Base-by-base conservation (phyloP, 1,139 yeast genomes). In the Debaryomyces sp. region DNA sequence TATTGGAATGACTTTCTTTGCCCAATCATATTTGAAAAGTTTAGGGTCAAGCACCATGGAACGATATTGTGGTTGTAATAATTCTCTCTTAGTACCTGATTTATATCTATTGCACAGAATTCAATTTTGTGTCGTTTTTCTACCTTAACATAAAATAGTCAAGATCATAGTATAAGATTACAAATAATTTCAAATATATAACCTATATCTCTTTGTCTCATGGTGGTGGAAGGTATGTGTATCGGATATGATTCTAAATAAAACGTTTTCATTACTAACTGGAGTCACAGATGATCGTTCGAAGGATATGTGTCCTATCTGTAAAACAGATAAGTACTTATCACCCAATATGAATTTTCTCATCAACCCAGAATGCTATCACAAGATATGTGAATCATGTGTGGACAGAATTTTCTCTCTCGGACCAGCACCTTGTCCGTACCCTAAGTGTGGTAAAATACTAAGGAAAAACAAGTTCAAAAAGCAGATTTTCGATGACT, bases 401-500 rank as follows among this genome's bases (percentile, higher is more conserved):
- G 98, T 91, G 41, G 98, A 92, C 67, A 78, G 98, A 57, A 90
- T 94, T 48, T 94, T 90, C 66, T 84, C 96, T 10, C 71, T 89
- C 44, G 99, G 99, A 5, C 99, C 99, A 0, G 95, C 97, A 0
- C 95, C 94, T 23, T 94, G 99, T 66, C 99, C 99, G 0, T 92
- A 91, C 65, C 90, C 94, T 6, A 85, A 87, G 45, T 94, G 99
- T 72, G 92, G 88, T 46, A 89, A 87, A 73, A 89, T 87, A 10
- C 71, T 94, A 53, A 75, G 99, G 56, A 89, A 89, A 75, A 90
- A 90, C 71, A 84, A 84, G 68, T 94, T 94, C 73, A 94, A 94
- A 69, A 82, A 89, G 41, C 99, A 94, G 68, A 80, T 90, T 4
- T 94, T 94, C 65, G 97, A 92, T 57, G 98, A 94, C 66, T 81